Evolutionary conservation across 257 asterid species (phyloP), one percentile per base, ranked within the genome.

Genomic region (Salvia rosmarinus): DNA sequence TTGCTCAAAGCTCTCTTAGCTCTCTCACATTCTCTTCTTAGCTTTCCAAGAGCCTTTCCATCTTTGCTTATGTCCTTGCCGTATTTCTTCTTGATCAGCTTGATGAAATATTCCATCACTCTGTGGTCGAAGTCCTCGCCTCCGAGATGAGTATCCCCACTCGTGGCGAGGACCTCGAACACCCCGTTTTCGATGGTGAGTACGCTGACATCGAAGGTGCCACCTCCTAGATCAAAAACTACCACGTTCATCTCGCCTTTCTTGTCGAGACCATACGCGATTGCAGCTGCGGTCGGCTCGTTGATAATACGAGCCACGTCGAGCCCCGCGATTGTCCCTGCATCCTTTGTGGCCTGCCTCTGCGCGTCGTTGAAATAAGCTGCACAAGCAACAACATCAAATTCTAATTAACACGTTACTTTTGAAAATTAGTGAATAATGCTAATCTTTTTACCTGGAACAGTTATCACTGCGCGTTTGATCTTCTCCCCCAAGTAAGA

Each of bases 261-360:
- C 77, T 85, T 78, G 74, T 82, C 87, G 67, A 85, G 70, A 10
- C 87, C 87, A 43, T 85, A 82, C 35, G 89, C 89, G 10, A 85
- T 72, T 64, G 89, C 87, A 34, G 87, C 87, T 13, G 89, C 87
- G 4, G 89, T 85, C 14, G 89, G 89, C 72, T 85, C 89, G n/a
- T 85, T 82, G 42, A 85, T 85, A 12, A 85, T 85, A 40, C 87
- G 72, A 11, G 80, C 89, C 58, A 85, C 89, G n/a, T 82, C 75
- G 14, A 82, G 68, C 20, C 89, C 87, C 28, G 89, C 85, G 16
- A 85, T 85, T 3, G 75, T 19, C 20, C 85, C 87, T 0, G 89
- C 87, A 69, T 82, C 87, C 75, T 80, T 82, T 37, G 89, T 84
- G 17, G 89, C 86, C 70, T 84, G 86, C 73, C 89, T 82, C 56